A percentile compares a stretch with the other conserved stretches of the same genome.
These are phyloP conservation scores for Colletotrichum paranaense DNA, from an alignment of 2,329 filamentous ascomycete genomes.

Conservation along the genomic window DNA sequence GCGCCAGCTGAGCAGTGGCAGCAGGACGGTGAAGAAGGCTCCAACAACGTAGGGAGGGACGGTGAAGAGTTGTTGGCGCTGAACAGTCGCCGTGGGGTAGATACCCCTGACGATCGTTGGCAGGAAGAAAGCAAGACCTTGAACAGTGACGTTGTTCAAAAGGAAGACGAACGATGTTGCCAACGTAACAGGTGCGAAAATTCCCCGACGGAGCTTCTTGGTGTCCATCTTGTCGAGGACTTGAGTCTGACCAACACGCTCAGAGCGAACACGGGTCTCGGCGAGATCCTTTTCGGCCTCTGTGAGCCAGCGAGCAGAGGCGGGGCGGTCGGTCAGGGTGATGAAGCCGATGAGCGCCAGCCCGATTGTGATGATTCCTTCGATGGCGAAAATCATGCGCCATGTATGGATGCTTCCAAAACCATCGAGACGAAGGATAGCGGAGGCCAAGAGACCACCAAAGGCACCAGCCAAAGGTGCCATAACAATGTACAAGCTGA, in stretches of 20 bases:
- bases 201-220: constrained; percentile 68
- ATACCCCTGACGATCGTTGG: constrained; percentile 74
- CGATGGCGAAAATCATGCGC: constrained; percentile 80
- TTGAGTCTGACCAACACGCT: constrained; percentile 68
- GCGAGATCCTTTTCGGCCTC: constrained; percentile 72
- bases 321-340: constrained; percentile 74
- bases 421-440: constrained; percentile 67
- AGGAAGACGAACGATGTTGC: constrained; percentile 68
- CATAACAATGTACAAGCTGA: constrained; percentile 74
- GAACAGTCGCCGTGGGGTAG: constrained; percentile 67
- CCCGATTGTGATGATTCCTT: constrained; percentile 69
- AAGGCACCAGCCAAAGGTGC: constrained; percentile 75
- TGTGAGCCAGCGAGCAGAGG: constrained; percentile 72
- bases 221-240: constrained; percentile 71
- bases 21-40: constrained; percentile 67
- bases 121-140: constrained; percentile 74
- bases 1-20: constrained; percentile 68
- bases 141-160: constrained; percentile 74
- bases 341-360: constrained; percentile 68
- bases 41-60: constrained; percentile 74
- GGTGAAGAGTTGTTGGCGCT: constrained; percentile 72
- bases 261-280: constrained; percentile 68
- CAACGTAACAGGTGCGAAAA: constrained; percentile 69
- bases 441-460: constrained; percentile 72
- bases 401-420: constrained; percentile 68